Base-by-base conservation (phyloP, 106 monocot genomes). In the Acanthochlamys bracteata region DNA sequence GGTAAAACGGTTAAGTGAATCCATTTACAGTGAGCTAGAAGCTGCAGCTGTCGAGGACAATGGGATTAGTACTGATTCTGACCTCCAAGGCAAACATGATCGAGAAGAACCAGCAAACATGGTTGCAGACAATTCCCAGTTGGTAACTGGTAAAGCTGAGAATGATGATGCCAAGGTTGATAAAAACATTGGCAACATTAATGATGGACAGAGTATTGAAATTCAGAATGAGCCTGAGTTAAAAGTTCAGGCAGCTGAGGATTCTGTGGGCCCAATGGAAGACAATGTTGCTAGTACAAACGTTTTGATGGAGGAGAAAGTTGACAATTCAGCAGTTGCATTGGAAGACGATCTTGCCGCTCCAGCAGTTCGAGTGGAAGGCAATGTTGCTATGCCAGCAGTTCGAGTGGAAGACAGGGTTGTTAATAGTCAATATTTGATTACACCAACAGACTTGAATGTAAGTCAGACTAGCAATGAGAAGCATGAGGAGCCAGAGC, bases 1-100 rank as follows among this genome's bases (percentile, higher is more conserved):
- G 49, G 76, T 93, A 25, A 93, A 74, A 66, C 64, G 82, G 55
- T 69, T 93, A 46, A 52, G 69, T 78, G 84, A 84, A 43, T 73
- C 88, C 17, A 53, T 93, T 25, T 68, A 61, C 25, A 54, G 22
- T 51, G 83, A 83, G 53, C 39, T 53, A 25, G 82, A 61, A 66
- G 53, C 73, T 0, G 74, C 74, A 47, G 14, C 45, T 8, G 55
- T 20, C 3, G 58, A 49, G 0, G 65, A 78, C 27, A 53, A 70
- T 68, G 63, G 15, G 14, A 39, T 25, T 20, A 52, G 66, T 55
- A 49, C 63, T 63, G 51, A 61, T 67, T 46, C 52, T 63, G 22
- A 55, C 66, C 47, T 20, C 25, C 58, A 68, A 1, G 45, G 20
- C 43, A 26, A 70, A 42, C 41, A 22, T 24, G 39, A 20, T 40